Base-by-base conservation (phyloP, 306 rosid genomes). In the Vigna hirtella region DNA sequence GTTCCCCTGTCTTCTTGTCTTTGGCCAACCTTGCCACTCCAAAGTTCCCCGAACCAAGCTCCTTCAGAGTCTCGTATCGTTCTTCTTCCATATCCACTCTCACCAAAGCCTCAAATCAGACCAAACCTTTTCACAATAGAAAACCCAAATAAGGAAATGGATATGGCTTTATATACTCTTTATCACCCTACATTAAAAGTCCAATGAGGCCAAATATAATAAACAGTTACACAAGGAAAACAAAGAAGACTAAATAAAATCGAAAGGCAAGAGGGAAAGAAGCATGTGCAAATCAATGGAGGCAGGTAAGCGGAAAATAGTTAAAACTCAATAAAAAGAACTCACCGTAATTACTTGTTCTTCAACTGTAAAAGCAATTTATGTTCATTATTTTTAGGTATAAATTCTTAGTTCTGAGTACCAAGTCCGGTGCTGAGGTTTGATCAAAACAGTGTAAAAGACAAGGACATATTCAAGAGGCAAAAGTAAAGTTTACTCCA, bases 21-120 rank as follows among this genome's bases (percentile, higher is more conserved):
- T 89, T 91, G 40, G 89, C 99, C 85, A 95, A 87, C 88, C 80
- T 93, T 1, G 97, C 93, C 81, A 91, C 99, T 68, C 93, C 99
- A 42, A 88, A 93, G 79, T 88, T 88, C 52, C 99, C 99, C 2
- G 93, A 86, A 80, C 98, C 99, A 84, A 95, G 89, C 10, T 93
- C 97, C 88, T 84, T 87, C 83, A 95, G 2, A 59, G 89, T 56
- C 83, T 95, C 96, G 40, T 89, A 95, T 32, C 90, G 79, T 87
- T 91, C 89, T 87, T 91, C 89, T 83, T 90, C 97, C 96, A 93
- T 93, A 51, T 51, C 83, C 72, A 66, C 36, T 20, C 77, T 34
- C 74, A 70, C 62, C 47, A 20, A 24, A 53, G 36, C 34, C 55
- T 58, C 51, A 51, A 72, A 63, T 40, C 78, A 26, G 22, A 45